Conservation (phyloP, 305 asterid genomes). For the Solanum hybrid region DNA sequence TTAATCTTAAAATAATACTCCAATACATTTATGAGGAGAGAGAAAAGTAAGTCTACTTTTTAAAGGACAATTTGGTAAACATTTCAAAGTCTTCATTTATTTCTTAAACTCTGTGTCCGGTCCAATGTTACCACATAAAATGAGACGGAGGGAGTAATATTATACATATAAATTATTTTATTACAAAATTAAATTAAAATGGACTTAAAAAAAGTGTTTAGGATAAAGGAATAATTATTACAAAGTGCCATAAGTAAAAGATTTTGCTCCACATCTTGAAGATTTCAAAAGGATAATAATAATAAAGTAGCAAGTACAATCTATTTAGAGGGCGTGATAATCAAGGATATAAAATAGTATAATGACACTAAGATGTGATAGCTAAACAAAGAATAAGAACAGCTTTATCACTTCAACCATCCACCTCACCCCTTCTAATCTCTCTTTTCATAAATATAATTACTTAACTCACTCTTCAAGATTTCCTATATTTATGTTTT, state of each 20-base stretch:
- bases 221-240: background rate
- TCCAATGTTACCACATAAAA: no score
- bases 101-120: no score
- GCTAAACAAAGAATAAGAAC: background rate
- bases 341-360: background rate
- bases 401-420: background rate
- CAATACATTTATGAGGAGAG: no score
- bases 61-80: no score
- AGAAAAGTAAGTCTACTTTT: no score
- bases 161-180: background rate
- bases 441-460: background rate
- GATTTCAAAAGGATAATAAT: background rate
- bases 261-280: background rate
- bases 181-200: background rate
- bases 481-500: background rate
- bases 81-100: no score
- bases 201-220: background rate
- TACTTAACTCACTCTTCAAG: background rate
- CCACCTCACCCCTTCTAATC: background rate
- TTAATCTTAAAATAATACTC: no score
- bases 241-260: background rate
- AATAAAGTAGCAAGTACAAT: background rate
- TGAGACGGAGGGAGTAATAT: accelerated
- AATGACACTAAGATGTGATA: background rate
- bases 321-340: background rate